Evolutionary conservation across 768 basidiomycete genomes (phyloP), one percentile per base, ranked within the genome.

Genomic region (Russula sp.): DNA sequence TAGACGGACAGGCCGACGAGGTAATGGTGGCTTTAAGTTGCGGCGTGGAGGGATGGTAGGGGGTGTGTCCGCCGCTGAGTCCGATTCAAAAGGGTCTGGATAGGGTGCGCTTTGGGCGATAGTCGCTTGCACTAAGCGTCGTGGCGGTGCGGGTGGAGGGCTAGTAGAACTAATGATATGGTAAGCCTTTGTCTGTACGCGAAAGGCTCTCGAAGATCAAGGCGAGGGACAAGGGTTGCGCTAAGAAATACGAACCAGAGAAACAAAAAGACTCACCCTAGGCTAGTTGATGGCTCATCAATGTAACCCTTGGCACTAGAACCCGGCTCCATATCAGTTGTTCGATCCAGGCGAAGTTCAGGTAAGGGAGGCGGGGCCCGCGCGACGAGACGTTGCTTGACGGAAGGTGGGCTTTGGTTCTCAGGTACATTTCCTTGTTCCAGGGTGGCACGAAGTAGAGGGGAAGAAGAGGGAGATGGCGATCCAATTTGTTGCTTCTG

Each of bases 351-450:
- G 18, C 57, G 62, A 48, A 54, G 25, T n/a, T 59, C 62, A 39
- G 62, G 62, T 36, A 63, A 34, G 22, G 57, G 62, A 18, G 62
- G 62, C 6, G 62, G 62, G 22, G 47, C 46, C 16, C 62, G 52
- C 32, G 62, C 35, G 1, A 47, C 52, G 22, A 63, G 62, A 48
- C 62, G 62, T 32, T 63, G 62, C 45, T 55, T 63, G 34, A 38
- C n/a, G 7, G 58, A 55, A n/a, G 57, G 58, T 6, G 62, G 62
- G 22, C 62, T 63, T 3, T 8, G 25, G 14, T 47, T 49, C 57
- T 55, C 62, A 7, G 45, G n/a, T 2, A 2, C 34, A 20, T 45
- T 54, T 8, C 10, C 11, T 54, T 22, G 57, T 32, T 63, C 62
- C 2, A 53, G 18, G 16, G 57, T 55, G 6, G 57, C 49, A 7